Base-by-base conservation (phyloP, 768 basidiomycete species). In the Russula earlei region DNA sequence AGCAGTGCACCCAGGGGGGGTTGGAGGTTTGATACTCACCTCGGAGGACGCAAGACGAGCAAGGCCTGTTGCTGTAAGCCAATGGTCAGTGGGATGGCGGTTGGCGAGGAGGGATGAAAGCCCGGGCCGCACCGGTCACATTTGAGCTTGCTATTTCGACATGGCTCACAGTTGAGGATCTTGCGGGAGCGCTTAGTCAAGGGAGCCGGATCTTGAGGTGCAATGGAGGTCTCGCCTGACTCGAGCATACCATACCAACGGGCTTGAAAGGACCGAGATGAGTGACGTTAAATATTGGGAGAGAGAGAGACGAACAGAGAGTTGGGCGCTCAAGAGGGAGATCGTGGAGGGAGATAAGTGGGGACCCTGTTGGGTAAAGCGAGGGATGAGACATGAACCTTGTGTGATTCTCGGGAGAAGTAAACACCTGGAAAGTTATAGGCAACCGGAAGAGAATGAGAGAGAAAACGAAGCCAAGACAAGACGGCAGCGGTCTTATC, bases 91-190 rank as follows among this genome's bases (percentile, higher is more conserved):
- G 19, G 27, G 44, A 15, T 29, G 10, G 31, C 11, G 19, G 11
- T 19, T 19, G 34, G 27, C 17, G 29, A 14, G 19, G 24, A 40
- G 12, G 46, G 24, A 25, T 29, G 5, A 20, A 29, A 20, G 15
- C 2, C 20, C 27, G 24, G 40, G 33, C 24, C 48, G 29, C 38
- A 62, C 61, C 61, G 54, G 36, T 62, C 61, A 17, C 61, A 62
- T n/a, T 62, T 62, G 51, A 62, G 59, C 52, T 62, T 62, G 55
- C 61, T 62, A 38, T 52, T 56, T 48, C 61, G 52, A 49, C 61
- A 62, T 22, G 61, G 59, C 48, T 60, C 54, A 41, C 61, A 62
- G 31, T 62, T 62, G 41, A 62, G 59, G 14, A 55, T 61, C 44
- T 55, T 60, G 41, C 61, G 61, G 5, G 59, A 51, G 47, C 61